A percentile compares a stretch with the other conserved stretches of the same genome.
Evolutionary conservation across 2,329 filamentous ascomycete species (phyloP).

Genomic region (Fusarium irregulare): DNA sequence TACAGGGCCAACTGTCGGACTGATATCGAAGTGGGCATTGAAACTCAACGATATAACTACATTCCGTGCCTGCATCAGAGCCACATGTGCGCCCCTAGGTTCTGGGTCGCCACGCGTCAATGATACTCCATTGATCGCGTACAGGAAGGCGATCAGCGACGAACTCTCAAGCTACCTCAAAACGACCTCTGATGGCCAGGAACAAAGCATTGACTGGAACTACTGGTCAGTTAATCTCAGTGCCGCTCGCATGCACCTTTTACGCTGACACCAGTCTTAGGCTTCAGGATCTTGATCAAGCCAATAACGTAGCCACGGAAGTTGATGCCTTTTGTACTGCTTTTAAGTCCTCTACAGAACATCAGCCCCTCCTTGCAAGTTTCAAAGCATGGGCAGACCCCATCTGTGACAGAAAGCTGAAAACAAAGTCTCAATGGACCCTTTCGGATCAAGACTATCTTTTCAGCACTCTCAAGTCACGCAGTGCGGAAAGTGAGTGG

Average conservation of each 20-base stretch:
- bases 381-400: slow-evolving; percentile 9
- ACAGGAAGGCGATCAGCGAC: neutral
- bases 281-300: neutral
- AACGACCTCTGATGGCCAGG: neutral
- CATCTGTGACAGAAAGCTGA: slow-evolving; percentile 5
- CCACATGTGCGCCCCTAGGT: neutral
- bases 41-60: neutral
- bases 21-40: slow-evolving; percentile 21
- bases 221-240: neutral
- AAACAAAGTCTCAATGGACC: neutral
- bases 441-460: neutral
- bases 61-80: neutral
- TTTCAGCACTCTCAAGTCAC: neutral
- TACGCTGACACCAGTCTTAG: neutral
- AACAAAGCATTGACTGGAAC: slow-evolving; percentile 7
- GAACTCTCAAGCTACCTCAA: neutral
- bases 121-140: no score
- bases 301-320: neutral
- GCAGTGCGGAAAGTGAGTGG: neutral
- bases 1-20: neutral
- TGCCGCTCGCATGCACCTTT: neutral
- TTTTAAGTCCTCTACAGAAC: neutral
- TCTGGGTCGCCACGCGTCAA: no score
- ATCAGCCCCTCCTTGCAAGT: neutral
- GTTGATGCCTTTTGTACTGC: neutral